phyloP scores from a whole-genome alignment of 805 yeast species.

The Monosporozyma unispora region DNA sequence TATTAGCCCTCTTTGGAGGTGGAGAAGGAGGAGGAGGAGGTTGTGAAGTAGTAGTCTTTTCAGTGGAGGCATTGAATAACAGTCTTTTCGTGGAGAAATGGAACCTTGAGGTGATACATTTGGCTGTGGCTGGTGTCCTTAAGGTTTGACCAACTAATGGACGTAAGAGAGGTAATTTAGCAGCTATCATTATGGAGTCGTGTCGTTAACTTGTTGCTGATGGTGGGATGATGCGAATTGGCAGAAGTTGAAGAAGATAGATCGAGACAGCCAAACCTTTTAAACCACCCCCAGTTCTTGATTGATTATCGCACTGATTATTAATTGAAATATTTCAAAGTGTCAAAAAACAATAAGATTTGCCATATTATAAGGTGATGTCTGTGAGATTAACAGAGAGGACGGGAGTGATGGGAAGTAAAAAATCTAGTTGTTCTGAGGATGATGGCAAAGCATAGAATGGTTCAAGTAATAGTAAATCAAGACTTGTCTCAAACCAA shows the following conservation, averaged over 20 bases:
- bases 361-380: not conserved
- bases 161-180: not conserved
- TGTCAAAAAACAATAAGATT: not conserved
- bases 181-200: not conserved
- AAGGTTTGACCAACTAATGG: not conserved
- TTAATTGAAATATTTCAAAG: not conserved
- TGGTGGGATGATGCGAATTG: not conserved
- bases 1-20: not conserved
- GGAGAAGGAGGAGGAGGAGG: not conserved
- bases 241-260: not conserved
- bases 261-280: too few species aligned
- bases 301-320: not conserved
- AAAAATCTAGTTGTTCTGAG: too few species aligned
- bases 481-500: too few species aligned
- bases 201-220: not conserved
- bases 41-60: not conserved
- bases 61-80: not conserved
- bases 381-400: too few species aligned
- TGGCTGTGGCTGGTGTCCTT: not conserved
- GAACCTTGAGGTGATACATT: not conserved
- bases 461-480: too few species aligned
- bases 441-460: too few species aligned
- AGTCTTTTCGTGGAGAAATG: not conserved
- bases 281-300: too few species aligned
- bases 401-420: too few species aligned